Evolutionary conservation across 129 eudicot species (phyloP), one percentile per base, ranked within the genome.

Genomic region (Flaveria brownii): DNA sequence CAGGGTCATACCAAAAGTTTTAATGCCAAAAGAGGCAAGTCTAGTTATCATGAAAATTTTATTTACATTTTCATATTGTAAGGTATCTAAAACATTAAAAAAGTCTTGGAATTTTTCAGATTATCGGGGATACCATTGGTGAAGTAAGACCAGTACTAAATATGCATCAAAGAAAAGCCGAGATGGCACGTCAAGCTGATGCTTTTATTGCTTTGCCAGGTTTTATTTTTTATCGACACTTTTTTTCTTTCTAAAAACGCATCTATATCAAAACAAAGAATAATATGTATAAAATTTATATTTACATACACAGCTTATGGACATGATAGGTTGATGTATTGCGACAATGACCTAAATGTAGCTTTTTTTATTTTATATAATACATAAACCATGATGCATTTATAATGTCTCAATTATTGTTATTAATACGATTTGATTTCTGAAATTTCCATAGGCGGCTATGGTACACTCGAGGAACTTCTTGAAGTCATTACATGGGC

Each of bases 401-500:
- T 11, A 25, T 47, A n/a, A n/a, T 71, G 69, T 73, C 56, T 45
- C 43, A 15, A 16, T 62, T 23, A 45, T 25, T 62, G n/a, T 11
- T 75, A 22, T 20, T 65, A 13, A 16, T 1, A n/a, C 8, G 8
- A 45, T 5, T 49, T 51, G 20, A 6, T 1, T 8, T 28, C 52
- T 18, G 63, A 30, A 23, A 56, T 9, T 43, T 25, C 15, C 71
- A 52, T 72, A 92, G 98, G 98, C 59, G 98, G 98, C 22, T 92
- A 92, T 71, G 98, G 98, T 17, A 92, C 98, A 72, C 80, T 92
- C 66, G 98, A 92, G 80, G 98, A 92, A 78, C 88, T 92, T 45
- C 83, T 92, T 42, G 98, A 92, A 84, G 96, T 92, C 72, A 92
- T 92, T 47, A 90, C 98, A n/a, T 92, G 98, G 98, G 96, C 98